Conservation (phyloP, 306 rosid species). For the Gynostemma pentaphyllum region DNA sequence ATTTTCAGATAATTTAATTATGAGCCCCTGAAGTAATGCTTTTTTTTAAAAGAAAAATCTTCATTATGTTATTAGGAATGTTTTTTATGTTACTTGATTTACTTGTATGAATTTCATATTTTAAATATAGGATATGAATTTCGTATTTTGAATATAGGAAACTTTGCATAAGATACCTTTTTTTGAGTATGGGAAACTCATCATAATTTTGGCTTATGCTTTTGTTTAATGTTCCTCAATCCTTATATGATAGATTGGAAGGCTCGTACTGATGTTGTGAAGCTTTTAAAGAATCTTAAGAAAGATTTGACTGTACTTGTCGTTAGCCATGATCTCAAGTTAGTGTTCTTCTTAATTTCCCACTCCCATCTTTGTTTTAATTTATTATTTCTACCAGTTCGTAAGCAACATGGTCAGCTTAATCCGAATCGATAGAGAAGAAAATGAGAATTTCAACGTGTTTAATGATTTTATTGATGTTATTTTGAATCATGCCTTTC, state of each 20-base stretch:
- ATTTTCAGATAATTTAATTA: not conserved
- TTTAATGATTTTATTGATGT: no score
- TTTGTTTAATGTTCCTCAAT: slow-evolving; percentile 3
- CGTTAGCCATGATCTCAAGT: slow-evolving; percentile 90
- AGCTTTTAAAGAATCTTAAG: slow-evolving; percentile 74
- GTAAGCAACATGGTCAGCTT: no score
- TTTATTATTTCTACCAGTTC: slow-evolving; percentile 2
- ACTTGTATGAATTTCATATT: not conserved
- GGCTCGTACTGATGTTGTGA: slow-evolving; percentile 82
- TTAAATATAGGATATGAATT: not conserved
- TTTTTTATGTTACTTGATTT: not conserved
- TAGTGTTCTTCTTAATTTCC: slow-evolving; percentile 10
- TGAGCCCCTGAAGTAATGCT: not conserved
- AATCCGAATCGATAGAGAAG: no score
- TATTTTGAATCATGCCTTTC: no score
- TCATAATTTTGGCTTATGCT: not conserved
- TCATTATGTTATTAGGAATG: not conserved
- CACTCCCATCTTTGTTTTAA: slow-evolving; percentile 1
- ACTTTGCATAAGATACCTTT: no score
- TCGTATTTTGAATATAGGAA: no score
- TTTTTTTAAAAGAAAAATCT: not conserved
- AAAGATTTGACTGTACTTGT: slow-evolving; percentile 70
- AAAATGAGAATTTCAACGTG: no score
- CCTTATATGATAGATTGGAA: slow-evolving; percentile 63
- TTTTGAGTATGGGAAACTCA: no score